These are phyloP conservation scores for Penicillium digitatum DNA, from an alignment of 2,329 filamentous ascomycete genomes.

Conservation along the genomic window DNA sequence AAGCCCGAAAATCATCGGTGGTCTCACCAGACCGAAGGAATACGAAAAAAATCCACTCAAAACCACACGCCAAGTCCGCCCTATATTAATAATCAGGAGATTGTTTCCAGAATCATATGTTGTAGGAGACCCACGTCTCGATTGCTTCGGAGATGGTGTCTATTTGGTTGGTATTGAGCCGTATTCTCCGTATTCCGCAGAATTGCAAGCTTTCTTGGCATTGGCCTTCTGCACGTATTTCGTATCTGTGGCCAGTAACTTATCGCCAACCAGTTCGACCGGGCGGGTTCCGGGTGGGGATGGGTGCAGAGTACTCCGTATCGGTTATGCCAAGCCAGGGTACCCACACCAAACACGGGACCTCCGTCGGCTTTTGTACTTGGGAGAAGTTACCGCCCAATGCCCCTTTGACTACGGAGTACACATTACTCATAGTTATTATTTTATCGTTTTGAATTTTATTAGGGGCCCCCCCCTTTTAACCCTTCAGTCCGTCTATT, in stretches of 20 bases:
- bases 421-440: too few species aligned
- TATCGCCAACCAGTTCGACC: constrained; percentile 44
- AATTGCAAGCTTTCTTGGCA: constrained; percentile 41
- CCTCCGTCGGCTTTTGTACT: too few species aligned
- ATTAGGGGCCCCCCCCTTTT: too few species aligned
- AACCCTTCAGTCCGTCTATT: too few species aligned
- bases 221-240: constrained; percentile 33
- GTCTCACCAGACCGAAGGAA: constrained; percentile 45
- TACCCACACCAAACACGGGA: too few species aligned
- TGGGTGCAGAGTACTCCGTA: too few species aligned
- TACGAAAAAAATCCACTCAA: constrained; percentile 43
- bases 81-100: constrained; percentile 18
- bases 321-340: too few species aligned
- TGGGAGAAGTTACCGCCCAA: too few species aligned
- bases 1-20: constrained; percentile 45
- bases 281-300: too few species aligned
- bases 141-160: constrained; percentile 43
- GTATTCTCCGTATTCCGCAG: too few species aligned
- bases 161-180: constrained; percentile 46
- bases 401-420: too few species aligned
- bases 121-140: constrained; percentile 30
- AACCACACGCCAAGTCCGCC: constrained; percentile 29
- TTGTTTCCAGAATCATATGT: neutral
- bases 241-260: constrained; percentile 41
- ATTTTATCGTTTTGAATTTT: too few species aligned